Conservation (phyloP, 2,329 filamentous ascomycete species). For the Myriangium duriaei region DNA sequence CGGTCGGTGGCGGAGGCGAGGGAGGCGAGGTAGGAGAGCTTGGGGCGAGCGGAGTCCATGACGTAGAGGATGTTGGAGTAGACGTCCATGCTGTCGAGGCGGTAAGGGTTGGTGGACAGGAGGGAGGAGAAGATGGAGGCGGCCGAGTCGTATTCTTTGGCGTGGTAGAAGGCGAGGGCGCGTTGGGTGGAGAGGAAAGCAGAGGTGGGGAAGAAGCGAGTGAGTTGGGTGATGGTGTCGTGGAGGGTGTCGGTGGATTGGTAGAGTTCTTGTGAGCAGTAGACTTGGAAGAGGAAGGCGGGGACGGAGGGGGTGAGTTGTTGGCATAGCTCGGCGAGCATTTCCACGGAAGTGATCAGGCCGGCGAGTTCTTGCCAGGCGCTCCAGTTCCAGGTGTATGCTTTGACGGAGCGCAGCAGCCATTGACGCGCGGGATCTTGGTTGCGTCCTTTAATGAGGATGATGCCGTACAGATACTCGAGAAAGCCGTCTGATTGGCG, state of each 20-base stretch:
- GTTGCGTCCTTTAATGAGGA: constrained; percentile 82
- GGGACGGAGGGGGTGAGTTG: constrained; percentile 81
- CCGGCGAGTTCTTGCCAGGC: constrained; percentile 88
- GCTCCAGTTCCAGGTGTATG: constrained; percentile 93
- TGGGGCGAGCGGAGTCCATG: constrained; percentile 63
- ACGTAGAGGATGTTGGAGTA: constrained; percentile 98
- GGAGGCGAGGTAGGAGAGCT: constrained; percentile 84
- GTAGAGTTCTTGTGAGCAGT: constrained; percentile 84
- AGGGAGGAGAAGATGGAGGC: constrained; percentile 56
- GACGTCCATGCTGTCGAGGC: constrained; percentile 83
- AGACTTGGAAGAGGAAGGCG: constrained; percentile 85
- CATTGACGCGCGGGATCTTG: constrained; percentile 73
- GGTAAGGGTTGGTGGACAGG: constrained; percentile 50
- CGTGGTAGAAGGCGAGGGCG: constrained; percentile 79
- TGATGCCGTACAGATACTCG: constrained; percentile 83
- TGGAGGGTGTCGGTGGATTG: constrained; percentile 68
- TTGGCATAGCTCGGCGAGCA: constrained; percentile 44
- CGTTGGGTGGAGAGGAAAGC: constrained; percentile 84
- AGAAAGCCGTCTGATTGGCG: constrained; percentile 65
- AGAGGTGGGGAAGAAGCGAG: constrained; percentile 74
- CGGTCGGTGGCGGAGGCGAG: constrained; percentile 85
- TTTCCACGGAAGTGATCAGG: constrained; percentile 66
- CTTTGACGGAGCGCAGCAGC: constrained; percentile 75
- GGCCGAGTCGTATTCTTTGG: constrained; percentile 60
- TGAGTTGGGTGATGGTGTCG: constrained; percentile 61